Base-by-base conservation (phyloP, 2,329 filamentous ascomycete genomes). In the Escovopsis sp. region DNA sequence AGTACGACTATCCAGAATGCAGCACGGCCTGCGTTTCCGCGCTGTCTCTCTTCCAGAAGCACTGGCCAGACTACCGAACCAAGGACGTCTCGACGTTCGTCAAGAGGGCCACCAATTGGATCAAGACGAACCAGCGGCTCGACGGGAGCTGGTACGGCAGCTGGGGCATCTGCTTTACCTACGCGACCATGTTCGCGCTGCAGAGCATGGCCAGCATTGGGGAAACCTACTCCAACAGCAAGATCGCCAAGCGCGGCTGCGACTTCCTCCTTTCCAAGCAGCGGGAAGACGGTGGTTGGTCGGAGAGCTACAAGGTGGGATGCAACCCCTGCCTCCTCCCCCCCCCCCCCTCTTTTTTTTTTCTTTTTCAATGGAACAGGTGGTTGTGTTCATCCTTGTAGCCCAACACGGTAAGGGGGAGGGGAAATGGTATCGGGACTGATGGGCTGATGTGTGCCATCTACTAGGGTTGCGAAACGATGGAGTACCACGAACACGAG, bases 101-200 rank as follows among this genome's bases (percentile, higher is more conserved):
- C 44, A 61, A 63, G 15, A 70, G 77, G 27, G 86, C 87, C 0
- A 73, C 94, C 1, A 62, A 66, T 34, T 96, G 86, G 63, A 93
- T 98, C 57, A 82, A 86, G 51, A 68, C 68, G 2, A 72, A 76
- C 3, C 90, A 96, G 57, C 65, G 72, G 2, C 55, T 68, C 0
- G 85, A 96, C 46, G 90, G 90, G n/a, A 81, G 79, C 40, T 98
- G 90, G 90, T 96, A 98, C 53, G 90, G 90, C 31, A 86, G 76
- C 52, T 98, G 90, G 90, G 90, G 84, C 35, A 92, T 98, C 48
- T 98, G 90, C 61, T 98, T 93, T 57, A 94, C 87, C 0, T 98
- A 98, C 52, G 90, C 87, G 1, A 82, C 76, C 43, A 92, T 96
- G 86, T 98, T 98, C 60, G 87, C 87, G 0, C 66, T 96, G 1